phyloP scores from a whole-genome alignment of 1,284 basidiomycete genomes.

The Amylostereum chailletii region DNA sequence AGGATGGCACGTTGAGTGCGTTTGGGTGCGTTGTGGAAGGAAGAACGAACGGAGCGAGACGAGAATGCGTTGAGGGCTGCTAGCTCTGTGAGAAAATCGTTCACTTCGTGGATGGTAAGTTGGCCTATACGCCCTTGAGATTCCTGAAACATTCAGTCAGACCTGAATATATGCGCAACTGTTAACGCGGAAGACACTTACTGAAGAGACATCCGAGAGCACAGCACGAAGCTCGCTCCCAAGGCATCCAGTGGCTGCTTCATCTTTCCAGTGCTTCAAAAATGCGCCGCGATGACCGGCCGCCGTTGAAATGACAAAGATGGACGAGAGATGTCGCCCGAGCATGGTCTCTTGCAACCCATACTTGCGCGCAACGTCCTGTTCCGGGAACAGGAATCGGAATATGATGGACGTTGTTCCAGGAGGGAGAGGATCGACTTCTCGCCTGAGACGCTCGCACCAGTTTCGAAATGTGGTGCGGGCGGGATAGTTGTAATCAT shows the following conservation, averaged over 20 bases:
- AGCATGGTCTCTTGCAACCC: conserved; percentile 67
- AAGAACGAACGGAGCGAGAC: conserved; percentile 2
- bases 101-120: conserved; percentile 13
- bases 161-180: neutral
- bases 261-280: conserved; percentile 42
- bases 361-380: conserved; percentile 64
- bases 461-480: conserved; percentile 36
- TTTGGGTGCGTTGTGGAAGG: conserved; percentile 21
- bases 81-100: neutral
- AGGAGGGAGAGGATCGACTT: conserved; percentile 37
- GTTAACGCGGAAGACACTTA: conserved; percentile 16
- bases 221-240: conserved; percentile 53
- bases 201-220: conserved; percentile 26
- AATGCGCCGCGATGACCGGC: conserved; percentile 19
- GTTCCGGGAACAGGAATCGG: conserved; percentile 74
- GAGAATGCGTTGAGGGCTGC: neutral
- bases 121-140: neutral
- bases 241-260: conserved; percentile 52
- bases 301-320: conserved; percentile 32
- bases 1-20: conserved; percentile 32
- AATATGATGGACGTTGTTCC: conserved; percentile 50
- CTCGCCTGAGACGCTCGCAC: conserved; percentile 31
- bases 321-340: conserved; percentile 41
- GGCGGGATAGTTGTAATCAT: conserved; percentile 23
- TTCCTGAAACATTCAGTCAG: neutral